Evolutionary conservation across 139 green algal genomes (phyloP).

Genomic region (Micractinium sp.): DNA sequence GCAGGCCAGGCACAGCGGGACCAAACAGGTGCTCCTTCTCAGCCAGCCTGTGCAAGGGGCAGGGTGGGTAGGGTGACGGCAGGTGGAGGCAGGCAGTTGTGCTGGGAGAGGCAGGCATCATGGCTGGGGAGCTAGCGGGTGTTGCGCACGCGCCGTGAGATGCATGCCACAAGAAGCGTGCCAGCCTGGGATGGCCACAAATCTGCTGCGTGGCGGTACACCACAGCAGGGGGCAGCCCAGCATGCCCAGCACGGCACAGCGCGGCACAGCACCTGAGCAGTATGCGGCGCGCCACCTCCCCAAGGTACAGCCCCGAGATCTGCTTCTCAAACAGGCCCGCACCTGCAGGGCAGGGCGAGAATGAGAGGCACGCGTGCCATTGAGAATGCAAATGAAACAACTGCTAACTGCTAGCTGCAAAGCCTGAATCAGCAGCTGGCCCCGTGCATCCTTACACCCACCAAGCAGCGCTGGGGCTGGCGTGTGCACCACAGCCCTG

Average conservation of each 20-base stretch:
- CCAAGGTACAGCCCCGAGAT: slow-evolving; percentile 91
- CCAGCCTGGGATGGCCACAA: neutral
- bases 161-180: too few species aligned
- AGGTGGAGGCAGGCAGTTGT: neutral
- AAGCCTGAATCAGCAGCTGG: neutral
- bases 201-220: too few species aligned
- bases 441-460: neutral
- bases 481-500: too few species aligned
- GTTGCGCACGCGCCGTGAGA: too few species aligned
- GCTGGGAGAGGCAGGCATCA: neutral
- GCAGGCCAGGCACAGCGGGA: slow-evolving; percentile 11
- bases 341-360: slow-evolving; percentile 40
- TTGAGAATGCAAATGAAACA: neutral
- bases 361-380: neutral
- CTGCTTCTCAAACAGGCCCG: slow-evolving; percentile 91
- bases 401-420: neutral
- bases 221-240: neutral
- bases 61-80: too few species aligned
- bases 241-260: neutral
- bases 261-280: slow-evolving; percentile 53
- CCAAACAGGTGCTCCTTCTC: slow-evolving; percentile 58
- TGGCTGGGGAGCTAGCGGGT: neutral
- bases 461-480: too few species aligned
- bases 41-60: slow-evolving; percentile 41
- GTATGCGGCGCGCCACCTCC: slow-evolving; percentile 79